Evolutionary conservation across 371 early-diverging fungal genomes (phyloP).

Genomic region (Phascolomyces articulosus): DNA sequence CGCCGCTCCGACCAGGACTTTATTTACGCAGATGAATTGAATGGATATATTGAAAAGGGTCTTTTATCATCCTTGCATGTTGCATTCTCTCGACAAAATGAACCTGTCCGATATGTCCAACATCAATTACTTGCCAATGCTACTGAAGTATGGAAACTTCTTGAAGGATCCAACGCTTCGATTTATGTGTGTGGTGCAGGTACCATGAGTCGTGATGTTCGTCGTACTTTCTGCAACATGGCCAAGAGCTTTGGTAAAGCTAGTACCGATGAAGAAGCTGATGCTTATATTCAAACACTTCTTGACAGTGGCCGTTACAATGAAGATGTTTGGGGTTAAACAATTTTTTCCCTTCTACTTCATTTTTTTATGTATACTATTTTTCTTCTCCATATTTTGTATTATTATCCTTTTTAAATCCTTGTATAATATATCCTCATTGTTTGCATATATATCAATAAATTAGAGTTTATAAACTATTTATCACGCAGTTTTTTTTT

Average conservation of each 20-base stretch:
- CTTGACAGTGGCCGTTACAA: constrained; percentile 41
- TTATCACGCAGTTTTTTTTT: too few species aligned
- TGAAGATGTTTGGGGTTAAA: constrained; percentile 59
- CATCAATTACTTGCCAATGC: constrained; percentile 47
- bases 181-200: constrained; percentile 51
- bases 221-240: constrained; percentile 36
- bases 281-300: constrained; percentile 23
- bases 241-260: constrained; percentile 41
- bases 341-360: neutral
- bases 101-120: constrained; percentile 44
- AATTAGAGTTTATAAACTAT: too few species aligned
- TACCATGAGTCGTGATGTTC: constrained; percentile 52
- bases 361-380: neutral
- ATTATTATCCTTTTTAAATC: too few species aligned
- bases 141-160: constrained; percentile 31
- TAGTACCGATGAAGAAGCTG: constrained; percentile 34
- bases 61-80: constrained; percentile 58
- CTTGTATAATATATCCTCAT: too few species aligned
- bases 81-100: constrained; percentile 69
- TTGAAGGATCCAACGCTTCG: constrained; percentile 26
- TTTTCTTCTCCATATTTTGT: neutral
- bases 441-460: too few species aligned
- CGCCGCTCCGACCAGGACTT: constrained; percentile 74
- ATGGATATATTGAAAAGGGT: constrained; percentile 47
- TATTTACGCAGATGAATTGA: constrained; percentile 72